phyloP scores from a whole-genome alignment of 768 basidiomycete genomes.

The Panaeolus papilionaceus region DNA sequence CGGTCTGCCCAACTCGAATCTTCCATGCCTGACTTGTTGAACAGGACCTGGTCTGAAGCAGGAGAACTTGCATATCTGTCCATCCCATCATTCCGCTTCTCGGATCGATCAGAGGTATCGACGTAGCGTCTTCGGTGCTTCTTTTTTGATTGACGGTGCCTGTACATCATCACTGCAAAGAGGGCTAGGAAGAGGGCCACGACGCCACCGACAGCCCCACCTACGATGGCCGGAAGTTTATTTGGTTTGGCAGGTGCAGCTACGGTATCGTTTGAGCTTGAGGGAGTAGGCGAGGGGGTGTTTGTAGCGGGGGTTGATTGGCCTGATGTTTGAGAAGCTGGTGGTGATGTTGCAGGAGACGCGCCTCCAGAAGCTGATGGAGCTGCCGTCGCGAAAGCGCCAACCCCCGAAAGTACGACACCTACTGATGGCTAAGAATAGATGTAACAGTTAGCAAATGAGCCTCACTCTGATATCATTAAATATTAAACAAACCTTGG shows the following conservation, averaged over 20 bases:
- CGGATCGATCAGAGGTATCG: not conserved
- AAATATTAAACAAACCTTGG: constrained; percentile 21
- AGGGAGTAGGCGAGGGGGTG: not conserved
- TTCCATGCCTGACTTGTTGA: not conserved
- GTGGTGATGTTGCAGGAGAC: constrained; percentile 7
- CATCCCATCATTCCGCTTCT: not conserved
- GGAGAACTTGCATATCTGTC: not conserved
- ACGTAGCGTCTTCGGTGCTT: not conserved
- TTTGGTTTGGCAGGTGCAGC: not conserved
- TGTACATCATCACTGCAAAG: not conserved
- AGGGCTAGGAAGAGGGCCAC: constrained; percentile 19
- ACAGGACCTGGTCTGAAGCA: not conserved
- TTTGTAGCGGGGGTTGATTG: not conserved
- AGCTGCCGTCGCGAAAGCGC: constrained; percentile 39
- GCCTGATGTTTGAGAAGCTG: constrained; percentile 15
- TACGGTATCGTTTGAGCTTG: not conserved
- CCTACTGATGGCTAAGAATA: constrained; percentile 33
- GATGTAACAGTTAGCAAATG: not conserved
- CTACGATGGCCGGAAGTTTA: constrained; percentile 26
- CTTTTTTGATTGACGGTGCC: not conserved
- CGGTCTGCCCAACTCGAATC: not conserved
- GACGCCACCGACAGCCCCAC: constrained; percentile 23
- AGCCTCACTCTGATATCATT: not conserved
- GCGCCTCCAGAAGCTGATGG: constrained; percentile 17
- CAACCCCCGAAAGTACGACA: constrained; percentile 36